Evolutionary conservation across 352 stramenopile genomes (phyloP).

Genomic region (Saprolegnia parasitica): DNA sequence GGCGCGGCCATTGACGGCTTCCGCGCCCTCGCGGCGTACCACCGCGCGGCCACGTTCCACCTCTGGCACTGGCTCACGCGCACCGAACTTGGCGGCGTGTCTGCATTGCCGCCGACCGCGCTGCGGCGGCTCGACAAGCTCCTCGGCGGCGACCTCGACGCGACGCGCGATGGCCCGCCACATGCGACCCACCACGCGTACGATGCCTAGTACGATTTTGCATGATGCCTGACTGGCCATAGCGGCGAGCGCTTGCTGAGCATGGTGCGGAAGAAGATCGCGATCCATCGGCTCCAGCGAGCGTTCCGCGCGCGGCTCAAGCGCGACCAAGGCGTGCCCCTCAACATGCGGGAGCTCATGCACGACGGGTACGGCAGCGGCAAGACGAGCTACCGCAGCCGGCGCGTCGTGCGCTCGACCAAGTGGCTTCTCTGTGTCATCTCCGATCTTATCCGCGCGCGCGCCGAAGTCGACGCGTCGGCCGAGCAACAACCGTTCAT

Average conservation of each 20-base stretch:
- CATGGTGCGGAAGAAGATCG: slow-evolving; percentile 61
- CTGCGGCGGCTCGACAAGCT: slow-evolving; percentile 62
- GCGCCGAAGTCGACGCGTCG: slow-evolving; percentile 25
- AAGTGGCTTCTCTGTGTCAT: slow-evolving; percentile 61
- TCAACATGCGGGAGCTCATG: slow-evolving; percentile 70
- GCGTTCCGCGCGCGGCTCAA: slow-evolving; percentile 64
- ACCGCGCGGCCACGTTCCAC: slow-evolving; percentile 14
- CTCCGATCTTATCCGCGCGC: slow-evolving; percentile 44
- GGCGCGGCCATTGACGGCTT: slow-evolving; percentile 25
- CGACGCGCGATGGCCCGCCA: slow-evolving; percentile 62
- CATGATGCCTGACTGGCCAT: background rate
- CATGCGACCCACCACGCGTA: slow-evolving; percentile 23
- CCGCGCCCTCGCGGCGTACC: slow-evolving; percentile 18
- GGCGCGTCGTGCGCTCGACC: slow-evolving; percentile 42
- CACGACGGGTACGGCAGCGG: slow-evolving; percentile 53
- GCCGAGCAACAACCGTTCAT: slow-evolving; percentile 43
- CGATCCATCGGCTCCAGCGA: slow-evolving; percentile 62
- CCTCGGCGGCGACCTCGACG: slow-evolving; percentile 52
- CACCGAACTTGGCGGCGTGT: slow-evolving; percentile 44
- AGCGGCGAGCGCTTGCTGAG: slow-evolving; percentile 64
- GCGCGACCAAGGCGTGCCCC: slow-evolving; percentile 54
- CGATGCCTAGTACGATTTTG: background rate
- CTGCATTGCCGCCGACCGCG: slow-evolving; percentile 48
- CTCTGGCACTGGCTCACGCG: slow-evolving; percentile 13
- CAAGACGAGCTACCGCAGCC: slow-evolving; percentile 32